Evolutionary conservation across 164 flowering plant genomes (phyloP).

Genomic region (grape (Vitis vinifera)): DNA sequence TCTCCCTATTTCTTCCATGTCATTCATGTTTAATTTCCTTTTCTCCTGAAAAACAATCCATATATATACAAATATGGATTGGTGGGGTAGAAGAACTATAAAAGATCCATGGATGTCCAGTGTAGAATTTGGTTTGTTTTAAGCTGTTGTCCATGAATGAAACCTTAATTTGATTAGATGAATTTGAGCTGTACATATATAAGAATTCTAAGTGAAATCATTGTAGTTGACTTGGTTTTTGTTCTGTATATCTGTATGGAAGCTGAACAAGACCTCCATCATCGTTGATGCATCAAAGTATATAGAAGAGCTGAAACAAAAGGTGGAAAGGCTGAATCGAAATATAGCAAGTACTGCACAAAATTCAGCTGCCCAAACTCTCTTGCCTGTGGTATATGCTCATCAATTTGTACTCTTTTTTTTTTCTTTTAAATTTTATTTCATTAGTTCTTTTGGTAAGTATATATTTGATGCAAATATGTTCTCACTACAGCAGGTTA

Average conservation of each 20-base stretch:
- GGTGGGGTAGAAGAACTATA: no score
- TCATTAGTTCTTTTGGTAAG: neutral
- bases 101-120: no score
- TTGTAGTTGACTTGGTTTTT: neutral
- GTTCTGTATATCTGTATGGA: constrained; percentile 19
- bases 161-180: no score
- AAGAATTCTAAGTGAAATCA: neutral
- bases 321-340: constrained; percentile 70
- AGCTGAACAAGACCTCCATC: constrained; percentile 68
- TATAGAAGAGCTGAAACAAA: constrained; percentile 70
- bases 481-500: constrained; percentile 30
- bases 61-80: no score
- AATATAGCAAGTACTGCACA: constrained; percentile 40
- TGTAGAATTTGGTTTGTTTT: no score
- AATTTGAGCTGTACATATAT: neutral
- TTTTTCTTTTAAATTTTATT: neutral
- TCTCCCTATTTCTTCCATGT: constrained; percentile 9
- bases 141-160: no score
- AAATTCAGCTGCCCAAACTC: constrained; percentile 21
- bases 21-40: neutral
- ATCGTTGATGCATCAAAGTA: constrained; percentile 82
- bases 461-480: neutral
- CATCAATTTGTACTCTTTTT: neutral
- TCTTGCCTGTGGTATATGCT: constrained; percentile 25
- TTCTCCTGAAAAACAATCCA: no score